Percentiles rank a stretch among this genome's conserved stretches.
phyloP scores from a whole-genome alignment of 1,284 basidiomycete species.

The Bothia castanella region DNA sequence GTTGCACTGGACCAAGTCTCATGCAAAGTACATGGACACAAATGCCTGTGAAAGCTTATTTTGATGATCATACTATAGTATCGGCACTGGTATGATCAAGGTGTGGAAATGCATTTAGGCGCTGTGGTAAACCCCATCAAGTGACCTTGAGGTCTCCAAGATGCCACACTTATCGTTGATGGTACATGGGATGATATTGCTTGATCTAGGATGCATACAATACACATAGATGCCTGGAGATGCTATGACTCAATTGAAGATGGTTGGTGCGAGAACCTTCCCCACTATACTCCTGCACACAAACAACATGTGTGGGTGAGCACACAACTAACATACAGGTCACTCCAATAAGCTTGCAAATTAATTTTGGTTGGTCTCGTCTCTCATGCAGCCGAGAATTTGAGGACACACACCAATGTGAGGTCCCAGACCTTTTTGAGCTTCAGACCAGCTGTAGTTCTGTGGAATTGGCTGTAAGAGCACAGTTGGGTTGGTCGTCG shows the following conservation, averaged over 20 bases:
- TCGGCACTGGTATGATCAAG: conserved; percentile 60
- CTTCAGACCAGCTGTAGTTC: too few relatives aligned
- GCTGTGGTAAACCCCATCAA: conserved; percentile 20
- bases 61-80: conserved; percentile 35
- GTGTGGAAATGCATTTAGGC: conserved; percentile 47
- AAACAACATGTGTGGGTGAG: conserved; percentile 17
- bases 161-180: too few relatives aligned
- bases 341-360: not conserved
- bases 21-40: conserved; percentile 55
- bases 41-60: not conserved
- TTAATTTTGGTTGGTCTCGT: too few relatives aligned
- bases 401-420: too few relatives aligned
- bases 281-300: not conserved
- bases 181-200: too few relatives aligned
- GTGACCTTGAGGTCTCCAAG: too few relatives aligned
- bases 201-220: too few relatives aligned
- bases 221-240: too few relatives aligned
- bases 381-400: too few relatives aligned
- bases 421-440: too few relatives aligned
- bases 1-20: conserved; percentile 49
- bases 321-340: conserved; percentile 6
- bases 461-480: too few relatives aligned
- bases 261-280: not conserved
- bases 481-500: too few relatives aligned
- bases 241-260: not conserved